These are phyloP conservation scores for Acanthamoeba culbertsoni DNA, from an alignment of 208 protist genomes.

Conservation along the genomic window DNA sequence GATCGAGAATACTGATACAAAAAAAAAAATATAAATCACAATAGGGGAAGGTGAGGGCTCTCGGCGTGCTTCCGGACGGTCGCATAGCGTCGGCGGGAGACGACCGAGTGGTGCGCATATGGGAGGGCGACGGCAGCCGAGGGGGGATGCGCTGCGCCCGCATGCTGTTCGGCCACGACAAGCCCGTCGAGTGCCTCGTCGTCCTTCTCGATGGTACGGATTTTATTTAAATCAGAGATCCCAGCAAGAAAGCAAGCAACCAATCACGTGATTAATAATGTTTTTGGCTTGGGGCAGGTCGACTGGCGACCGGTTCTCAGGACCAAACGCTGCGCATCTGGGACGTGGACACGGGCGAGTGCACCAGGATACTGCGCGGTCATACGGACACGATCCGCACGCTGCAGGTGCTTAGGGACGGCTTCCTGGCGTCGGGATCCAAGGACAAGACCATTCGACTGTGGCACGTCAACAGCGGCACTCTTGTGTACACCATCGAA, in stretches of 20 bases:
- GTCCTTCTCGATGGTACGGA: not conserved
- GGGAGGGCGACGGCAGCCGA: not conserved
- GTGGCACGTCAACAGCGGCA: conserved; percentile 61
- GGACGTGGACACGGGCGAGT: conserved; percentile 31
- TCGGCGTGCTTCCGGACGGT: not conserved
- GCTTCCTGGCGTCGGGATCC: not conserved
- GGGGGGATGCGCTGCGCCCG: not conserved
- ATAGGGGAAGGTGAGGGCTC: not conserved
- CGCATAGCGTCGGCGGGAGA: not conserved
- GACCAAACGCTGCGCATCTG: not conserved
- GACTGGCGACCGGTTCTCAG: not conserved
- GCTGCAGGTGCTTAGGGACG: conserved; percentile 73
- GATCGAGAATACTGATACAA: not conserved
- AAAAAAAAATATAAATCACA: not conserved
- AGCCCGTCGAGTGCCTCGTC: not conserved
- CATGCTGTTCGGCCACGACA: not conserved
- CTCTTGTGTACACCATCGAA: conserved; percentile 85
- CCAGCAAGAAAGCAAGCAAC: too few relatives aligned
- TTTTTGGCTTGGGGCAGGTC: not conserved
- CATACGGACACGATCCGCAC: not conserved
- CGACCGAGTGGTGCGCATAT: not conserved
- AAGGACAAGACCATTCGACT: not conserved
- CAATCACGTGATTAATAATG: not conserved
- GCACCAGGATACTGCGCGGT: not conserved
- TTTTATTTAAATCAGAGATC: not conserved